Conservation (phyloP, 2,329 filamentous ascomycete species). For the Ophiostoma ips region DNA sequence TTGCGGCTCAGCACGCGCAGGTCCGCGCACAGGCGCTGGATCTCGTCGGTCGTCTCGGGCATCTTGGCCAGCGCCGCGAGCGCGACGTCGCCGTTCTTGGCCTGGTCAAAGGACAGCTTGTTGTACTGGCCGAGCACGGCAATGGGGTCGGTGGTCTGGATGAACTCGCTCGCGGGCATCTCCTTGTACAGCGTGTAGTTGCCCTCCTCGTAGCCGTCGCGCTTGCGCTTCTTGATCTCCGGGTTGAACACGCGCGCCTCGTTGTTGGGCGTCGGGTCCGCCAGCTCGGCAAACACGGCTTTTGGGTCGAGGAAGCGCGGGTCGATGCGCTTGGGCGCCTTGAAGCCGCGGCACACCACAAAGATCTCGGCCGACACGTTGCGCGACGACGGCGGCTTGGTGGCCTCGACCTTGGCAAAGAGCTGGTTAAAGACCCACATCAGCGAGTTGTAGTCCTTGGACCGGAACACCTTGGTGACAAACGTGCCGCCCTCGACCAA, state of each 20-base stretch:
- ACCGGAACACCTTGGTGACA: constrained; percentile 94
- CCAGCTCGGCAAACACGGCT: constrained; percentile 84
- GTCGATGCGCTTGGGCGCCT: constrained; percentile 86
- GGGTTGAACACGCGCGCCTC: constrained; percentile 98
- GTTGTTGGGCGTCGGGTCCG: constrained; percentile 76
- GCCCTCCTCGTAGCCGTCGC: constrained; percentile 94
- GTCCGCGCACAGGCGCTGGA: constrained; percentile 65
- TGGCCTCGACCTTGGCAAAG: constrained; percentile 89
- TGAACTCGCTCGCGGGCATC: constrained; percentile 76
- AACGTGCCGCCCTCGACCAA: constrained; percentile 79
- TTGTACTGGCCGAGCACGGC: constrained; percentile 80
- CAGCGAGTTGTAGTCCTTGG: constrained; percentile 90
- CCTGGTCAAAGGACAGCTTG: constrained; percentile 67
- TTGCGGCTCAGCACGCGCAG: constrained; percentile 84
- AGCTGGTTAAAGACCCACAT: constrained; percentile 97
- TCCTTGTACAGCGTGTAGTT: constrained; percentile 91
- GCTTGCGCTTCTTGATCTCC: constrained; percentile 91
- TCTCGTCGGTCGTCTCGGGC: constrained; percentile 73
- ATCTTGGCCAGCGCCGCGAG: constrained; percentile 75
- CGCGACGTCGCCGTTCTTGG: constrained; percentile 70
- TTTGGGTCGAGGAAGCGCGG: constrained; percentile 82
- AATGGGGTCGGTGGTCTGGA: constrained; percentile 86
- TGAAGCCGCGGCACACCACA: constrained; percentile 89
- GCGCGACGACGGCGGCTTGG: constrained; percentile 87
- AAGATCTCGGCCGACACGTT: constrained; percentile 98